These are phyloP conservation scores for Artemisia tridentata DNA, from an alignment of 129 eudicot species.

Conservation along the genomic window DNA sequence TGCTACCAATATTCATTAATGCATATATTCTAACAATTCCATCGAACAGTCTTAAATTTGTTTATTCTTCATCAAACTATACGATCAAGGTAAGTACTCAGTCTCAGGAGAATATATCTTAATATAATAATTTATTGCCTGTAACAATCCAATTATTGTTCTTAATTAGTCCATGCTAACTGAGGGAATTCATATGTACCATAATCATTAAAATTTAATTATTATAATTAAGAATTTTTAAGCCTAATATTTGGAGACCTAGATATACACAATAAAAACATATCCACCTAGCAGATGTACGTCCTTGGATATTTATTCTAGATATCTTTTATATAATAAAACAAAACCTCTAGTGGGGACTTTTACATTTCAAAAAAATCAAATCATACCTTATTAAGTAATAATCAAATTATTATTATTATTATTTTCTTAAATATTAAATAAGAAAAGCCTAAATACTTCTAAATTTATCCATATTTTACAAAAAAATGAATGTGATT, in stretches of 20 bases:
- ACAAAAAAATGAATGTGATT: no score
- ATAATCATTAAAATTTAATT: constrained; percentile 17
- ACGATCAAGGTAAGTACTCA: constrained; percentile 24
- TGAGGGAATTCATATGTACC: no score
- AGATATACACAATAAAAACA: not conserved
- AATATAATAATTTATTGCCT: constrained; percentile 1
- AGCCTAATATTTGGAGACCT: constrained; percentile 3
- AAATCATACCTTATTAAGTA: no score
- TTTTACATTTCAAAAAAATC: no score
- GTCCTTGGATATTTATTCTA: constrained; percentile 22
- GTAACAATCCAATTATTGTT: no score
- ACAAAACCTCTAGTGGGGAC: no score
- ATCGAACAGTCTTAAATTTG: constrained; percentile 9
- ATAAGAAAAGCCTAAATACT: no score
- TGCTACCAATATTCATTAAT: constrained; percentile 23
- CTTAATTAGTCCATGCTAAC: no score
- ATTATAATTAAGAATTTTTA: constrained; percentile 5
- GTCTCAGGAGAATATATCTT: constrained; percentile 17
- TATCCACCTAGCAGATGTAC: constrained; percentile 9
- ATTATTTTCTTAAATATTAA: no score
- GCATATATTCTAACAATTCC: constrained; percentile 26
- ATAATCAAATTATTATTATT: no score
- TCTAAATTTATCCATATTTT: no score
- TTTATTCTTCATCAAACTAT: constrained; percentile 8
- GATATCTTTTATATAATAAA: no score